A percentile compares a stretch with the other conserved stretches of the same genome.
phyloP scores from a whole-genome alignment of 805 yeast genomes.

The Metschnikowia hibisci region DNA sequence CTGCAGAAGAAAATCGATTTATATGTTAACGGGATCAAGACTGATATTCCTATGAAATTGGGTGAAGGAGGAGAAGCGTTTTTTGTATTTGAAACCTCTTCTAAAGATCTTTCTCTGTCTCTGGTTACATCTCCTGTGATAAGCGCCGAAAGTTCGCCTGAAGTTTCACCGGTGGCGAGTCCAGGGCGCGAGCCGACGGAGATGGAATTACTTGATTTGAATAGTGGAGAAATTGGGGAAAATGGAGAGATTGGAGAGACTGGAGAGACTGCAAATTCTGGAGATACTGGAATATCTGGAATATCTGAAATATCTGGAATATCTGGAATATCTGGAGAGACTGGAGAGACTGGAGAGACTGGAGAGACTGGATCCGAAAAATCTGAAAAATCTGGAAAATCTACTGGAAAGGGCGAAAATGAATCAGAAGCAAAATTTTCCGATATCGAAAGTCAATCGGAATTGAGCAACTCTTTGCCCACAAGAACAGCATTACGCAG shows the following conservation, averaged over 20 bases:
- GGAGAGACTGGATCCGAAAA: too few relatives aligned
- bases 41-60: slow-evolving; percentile 89
- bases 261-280: too few relatives aligned
- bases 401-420: background rate
- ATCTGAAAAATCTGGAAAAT: too few relatives aligned
- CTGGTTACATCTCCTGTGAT: slow-evolving; percentile 84
- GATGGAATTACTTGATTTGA: slow-evolving; percentile 37
- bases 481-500: slow-evolving; percentile 19
- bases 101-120: slow-evolving; percentile 63
- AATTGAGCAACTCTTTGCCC: slow-evolving; percentile 18
- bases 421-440: background rate
- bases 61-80: slow-evolving; percentile 99
- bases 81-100: slow-evolving; percentile 84
- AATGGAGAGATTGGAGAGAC: too few relatives aligned
- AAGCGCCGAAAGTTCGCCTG: slow-evolving; percentile 63
- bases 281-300: too few relatives aligned
- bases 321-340: too few relatives aligned
- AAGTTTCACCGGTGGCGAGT: slow-evolving; percentile 28
- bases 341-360: background rate
- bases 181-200: slow-evolving; percentile 18
- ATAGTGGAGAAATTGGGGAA: slow-evolving; percentile 13
- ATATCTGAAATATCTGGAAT: too few relatives aligned
- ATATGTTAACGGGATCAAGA: slow-evolving; percentile 73
- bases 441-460: slow-evolving; percentile 31
- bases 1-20: slow-evolving; percentile 92